A percentile compares a stretch with the other conserved stretches of the same genome.
Conservation (phyloP, 2,329 filamentous ascomycete species). For the Penicillium freii region DNA sequence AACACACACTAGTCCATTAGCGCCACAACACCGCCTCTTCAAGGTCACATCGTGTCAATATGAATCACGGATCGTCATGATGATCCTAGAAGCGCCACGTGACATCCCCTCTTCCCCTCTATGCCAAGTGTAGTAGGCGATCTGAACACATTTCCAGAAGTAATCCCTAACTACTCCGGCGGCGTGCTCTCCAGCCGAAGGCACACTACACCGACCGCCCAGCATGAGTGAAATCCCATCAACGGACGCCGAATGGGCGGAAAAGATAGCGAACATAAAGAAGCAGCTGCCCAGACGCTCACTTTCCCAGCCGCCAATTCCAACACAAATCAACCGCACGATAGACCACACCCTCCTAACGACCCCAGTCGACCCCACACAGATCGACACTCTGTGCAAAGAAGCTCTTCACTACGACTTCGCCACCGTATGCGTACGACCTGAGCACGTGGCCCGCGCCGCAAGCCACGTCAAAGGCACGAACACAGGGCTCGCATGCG, state of each 20-base stretch:
- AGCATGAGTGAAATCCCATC: slow-evolving; percentile 28
- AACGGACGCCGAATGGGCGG: slow-evolving; percentile 36
- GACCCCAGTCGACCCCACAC: slow-evolving; percentile 44
- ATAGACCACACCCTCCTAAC: slow-evolving; percentile 47
- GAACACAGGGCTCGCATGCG: slow-evolving; percentile 54
- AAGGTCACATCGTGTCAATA: slow-evolving; percentile 11
- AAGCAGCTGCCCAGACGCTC: slow-evolving; percentile 26
- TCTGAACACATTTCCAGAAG: not conserved
- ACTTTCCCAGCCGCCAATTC: slow-evolving; percentile 25
- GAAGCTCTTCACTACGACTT: slow-evolving; percentile 51
- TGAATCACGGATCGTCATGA: slow-evolving; percentile 14
- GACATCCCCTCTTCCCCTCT: slow-evolving; percentile 10
- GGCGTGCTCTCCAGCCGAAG: not conserved
- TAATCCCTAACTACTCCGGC: not conserved
- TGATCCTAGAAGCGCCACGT: slow-evolving; percentile 18
- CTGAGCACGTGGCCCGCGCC: slow-evolving; percentile 52
- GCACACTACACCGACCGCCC: slow-evolving; percentile 1
- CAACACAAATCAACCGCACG: slow-evolving; percentile 31
- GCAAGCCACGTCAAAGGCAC: slow-evolving; percentile 46
- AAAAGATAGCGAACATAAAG: slow-evolving; percentile 28
- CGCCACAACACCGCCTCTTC: slow-evolving; percentile 6
- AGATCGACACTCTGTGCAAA: slow-evolving; percentile 55
- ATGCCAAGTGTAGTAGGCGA: not conserved
- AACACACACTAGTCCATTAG: not conserved
- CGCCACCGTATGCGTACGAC: slow-evolving; percentile 57